These are phyloP conservation scores for Torulaspora delbrueckii DNA, from an alignment of 805 yeast genomes.

Conservation along the genomic window DNA sequence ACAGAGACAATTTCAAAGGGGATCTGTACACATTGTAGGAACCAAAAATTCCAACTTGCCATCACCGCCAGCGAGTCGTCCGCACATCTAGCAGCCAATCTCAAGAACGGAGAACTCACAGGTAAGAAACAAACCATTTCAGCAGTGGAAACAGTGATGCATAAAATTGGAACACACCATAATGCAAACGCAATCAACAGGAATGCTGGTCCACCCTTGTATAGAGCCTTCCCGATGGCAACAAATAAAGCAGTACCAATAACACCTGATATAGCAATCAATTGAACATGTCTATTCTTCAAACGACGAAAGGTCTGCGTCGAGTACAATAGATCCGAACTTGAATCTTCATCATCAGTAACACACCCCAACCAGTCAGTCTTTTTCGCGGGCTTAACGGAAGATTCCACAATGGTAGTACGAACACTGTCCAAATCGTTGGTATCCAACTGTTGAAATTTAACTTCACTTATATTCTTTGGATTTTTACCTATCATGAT, in stretches of 20 bases:
- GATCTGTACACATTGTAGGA: conserved; percentile 67
- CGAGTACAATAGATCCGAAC: conserved; percentile 17
- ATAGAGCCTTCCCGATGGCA: conserved; percentile 59
- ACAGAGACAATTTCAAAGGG: conserved; percentile 83
- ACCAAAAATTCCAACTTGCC: conserved; percentile 78
- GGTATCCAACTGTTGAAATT: conserved; percentile 3
- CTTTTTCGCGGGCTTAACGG: neutral
- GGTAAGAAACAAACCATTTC: conserved; percentile 78
- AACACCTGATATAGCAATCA: conserved; percentile 76
- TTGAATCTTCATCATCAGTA: neutral
- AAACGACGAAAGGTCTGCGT: conserved; percentile 44
- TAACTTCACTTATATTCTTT: conserved; percentile 2
- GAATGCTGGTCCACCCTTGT: conserved; percentile 65
- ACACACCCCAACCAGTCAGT: conserved; percentile 1
- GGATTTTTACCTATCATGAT: conserved; percentile 1
- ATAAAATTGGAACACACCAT: conserved; percentile 67
- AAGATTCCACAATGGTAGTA: neutral
- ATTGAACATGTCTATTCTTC: conserved; percentile 66
- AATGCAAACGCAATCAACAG: conserved; percentile 58
- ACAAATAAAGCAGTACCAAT: conserved; percentile 79
- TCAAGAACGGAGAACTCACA: conserved; percentile 68
- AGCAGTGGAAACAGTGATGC: conserved; percentile 66
- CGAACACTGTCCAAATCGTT: conserved; percentile 7
- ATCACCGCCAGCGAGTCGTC: conserved; percentile 71
- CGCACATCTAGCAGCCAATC: conserved; percentile 68